phyloP scores from a whole-genome alignment of 345 rosid genomes.

The Ailanthus altissimus region DNA sequence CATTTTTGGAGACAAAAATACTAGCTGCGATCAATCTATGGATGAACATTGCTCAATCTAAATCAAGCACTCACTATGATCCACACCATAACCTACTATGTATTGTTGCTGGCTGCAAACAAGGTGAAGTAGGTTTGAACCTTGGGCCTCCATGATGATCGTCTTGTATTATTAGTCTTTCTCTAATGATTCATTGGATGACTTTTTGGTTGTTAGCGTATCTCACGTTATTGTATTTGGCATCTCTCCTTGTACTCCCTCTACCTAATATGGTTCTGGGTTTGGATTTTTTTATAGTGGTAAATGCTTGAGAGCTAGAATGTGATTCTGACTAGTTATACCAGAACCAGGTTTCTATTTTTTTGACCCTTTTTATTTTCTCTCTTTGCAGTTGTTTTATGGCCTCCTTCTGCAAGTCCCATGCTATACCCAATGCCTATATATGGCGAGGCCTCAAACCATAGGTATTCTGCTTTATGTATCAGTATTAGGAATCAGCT shows the following conservation, averaged over 20 bases:
- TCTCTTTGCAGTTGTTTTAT: conserved; percentile 61
- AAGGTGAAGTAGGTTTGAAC: conserved; percentile 48
- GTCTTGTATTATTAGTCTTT: conserved; percentile 3
- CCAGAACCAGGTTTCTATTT: conserved; percentile 5
- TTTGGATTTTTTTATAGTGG: not conserved
- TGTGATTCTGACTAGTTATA: not conserved
- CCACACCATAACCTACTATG: conserved; percentile 90
- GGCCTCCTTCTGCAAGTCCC: conserved; percentile 92
- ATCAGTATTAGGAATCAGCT: conserved; percentile 9
- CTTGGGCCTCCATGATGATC: not conserved
- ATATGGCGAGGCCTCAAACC: conserved; percentile 93
- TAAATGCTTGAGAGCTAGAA: not conserved
- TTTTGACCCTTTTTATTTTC: conserved; percentile 1
- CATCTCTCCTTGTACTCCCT: not conserved
- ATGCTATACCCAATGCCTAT: conserved; percentile 83
- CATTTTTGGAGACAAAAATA: conserved; percentile 51
- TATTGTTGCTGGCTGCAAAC: conserved; percentile 71
- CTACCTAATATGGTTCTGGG: not conserved
- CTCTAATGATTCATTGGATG: not conserved
- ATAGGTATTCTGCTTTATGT: conserved; percentile 55
- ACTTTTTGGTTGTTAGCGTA: not conserved
- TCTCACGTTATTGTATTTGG: not conserved
- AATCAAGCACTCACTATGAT: conserved; percentile 87
- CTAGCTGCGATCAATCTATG: conserved; percentile 80
- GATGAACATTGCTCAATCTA: conserved; percentile 80